phyloP scores from a whole-genome alignment of 2,329 filamentous ascomycete species.

The Plenodomus tracheiphilus region DNA sequence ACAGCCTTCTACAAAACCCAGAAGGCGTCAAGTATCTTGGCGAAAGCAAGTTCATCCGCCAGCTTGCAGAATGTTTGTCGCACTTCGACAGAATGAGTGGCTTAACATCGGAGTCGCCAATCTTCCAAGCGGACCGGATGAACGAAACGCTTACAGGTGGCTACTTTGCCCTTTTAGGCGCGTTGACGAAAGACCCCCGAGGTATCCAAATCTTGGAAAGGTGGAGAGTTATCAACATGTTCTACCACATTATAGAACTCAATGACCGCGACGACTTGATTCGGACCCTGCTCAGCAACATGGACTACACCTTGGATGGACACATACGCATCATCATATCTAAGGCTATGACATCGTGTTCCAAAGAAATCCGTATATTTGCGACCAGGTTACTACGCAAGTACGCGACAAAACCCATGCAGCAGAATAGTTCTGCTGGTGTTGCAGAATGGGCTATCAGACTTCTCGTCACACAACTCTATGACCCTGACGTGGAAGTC shows the following conservation, averaged over 20 bases:
- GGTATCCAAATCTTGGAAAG: slow-evolving; percentile 89
- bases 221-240: slow-evolving; percentile 99
- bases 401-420: slow-evolving; percentile 69
- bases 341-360: slow-evolving; percentile 88
- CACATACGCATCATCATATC: slow-evolving; percentile 91
- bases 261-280: slow-evolving; percentile 90
- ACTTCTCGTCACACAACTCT: slow-evolving; percentile 94
- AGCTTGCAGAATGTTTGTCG: slow-evolving; percentile 93
- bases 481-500: slow-evolving; percentile 95
- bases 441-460: slow-evolving; percentile 96
- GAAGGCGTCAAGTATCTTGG: slow-evolving; percentile 84
- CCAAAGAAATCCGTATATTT: slow-evolving; percentile 87
- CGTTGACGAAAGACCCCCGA: slow-evolving; percentile 78
- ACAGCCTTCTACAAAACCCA: slow-evolving; percentile 79
- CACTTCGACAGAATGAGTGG: slow-evolving; percentile 85
- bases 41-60: slow-evolving; percentile 89
- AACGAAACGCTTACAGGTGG: slow-evolving; percentile 86
- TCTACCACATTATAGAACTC: slow-evolving; percentile 95
- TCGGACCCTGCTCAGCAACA: slow-evolving; percentile 82
- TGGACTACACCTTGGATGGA: slow-evolving; percentile 84
- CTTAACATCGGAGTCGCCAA: slow-evolving; percentile 75
- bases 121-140: slow-evolving; percentile 86
- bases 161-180: slow-evolving; percentile 91
- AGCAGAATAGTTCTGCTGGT: slow-evolving; percentile 48
- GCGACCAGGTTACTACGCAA: slow-evolving; percentile 85